Evolutionary conservation across 306 rosid genomes (phyloP).

Genomic region (Canavalia gladiata): DNA sequence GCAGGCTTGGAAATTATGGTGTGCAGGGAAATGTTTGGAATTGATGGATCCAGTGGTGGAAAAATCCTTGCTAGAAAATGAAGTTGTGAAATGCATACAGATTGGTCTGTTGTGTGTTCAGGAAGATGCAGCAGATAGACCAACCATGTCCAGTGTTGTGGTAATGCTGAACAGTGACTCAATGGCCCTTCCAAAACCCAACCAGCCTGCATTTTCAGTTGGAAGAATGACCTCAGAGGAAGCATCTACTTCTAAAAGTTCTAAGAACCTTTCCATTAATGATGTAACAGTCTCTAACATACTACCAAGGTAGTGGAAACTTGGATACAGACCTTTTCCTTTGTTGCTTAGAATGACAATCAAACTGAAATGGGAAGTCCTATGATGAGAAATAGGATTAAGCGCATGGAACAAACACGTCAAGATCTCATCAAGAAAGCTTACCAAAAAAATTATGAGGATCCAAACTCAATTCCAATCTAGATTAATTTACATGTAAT

Average conservation of each 20-base stretch:
- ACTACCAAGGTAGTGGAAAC: conserved; percentile 34
- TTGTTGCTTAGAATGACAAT: not conserved
- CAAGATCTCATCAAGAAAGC: no score
- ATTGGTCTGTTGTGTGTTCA: conserved; percentile 66
- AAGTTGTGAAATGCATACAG: conserved; percentile 55
- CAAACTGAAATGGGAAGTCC: not conserved
- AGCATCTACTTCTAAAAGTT: conserved; percentile 36
- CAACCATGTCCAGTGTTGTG: conserved; percentile 59
- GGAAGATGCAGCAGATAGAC: conserved; percentile 63
- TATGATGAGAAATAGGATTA: no score
- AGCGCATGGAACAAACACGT: no score
- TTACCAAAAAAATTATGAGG: no score
- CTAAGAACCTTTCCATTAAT: conserved; percentile 38
- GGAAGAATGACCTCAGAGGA: conserved; percentile 16
- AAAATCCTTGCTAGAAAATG: conserved; percentile 20
- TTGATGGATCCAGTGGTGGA: conserved; percentile 55
- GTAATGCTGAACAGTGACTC: conserved; percentile 54
- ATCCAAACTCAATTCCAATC: no score
- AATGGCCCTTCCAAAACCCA: conserved; percentile 57
- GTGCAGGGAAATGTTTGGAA: conserved; percentile 52
- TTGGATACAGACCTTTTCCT: not conserved
- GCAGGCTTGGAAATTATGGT: conserved; percentile 67
- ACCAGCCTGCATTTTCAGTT: conserved; percentile 54
- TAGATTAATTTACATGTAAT: no score
- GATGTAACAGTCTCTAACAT: conserved; percentile 25